Evolutionary conservation across 2,329 filamentous ascomycete species (phyloP).

Genomic region (Mycosphaerella arachidis): DNA sequence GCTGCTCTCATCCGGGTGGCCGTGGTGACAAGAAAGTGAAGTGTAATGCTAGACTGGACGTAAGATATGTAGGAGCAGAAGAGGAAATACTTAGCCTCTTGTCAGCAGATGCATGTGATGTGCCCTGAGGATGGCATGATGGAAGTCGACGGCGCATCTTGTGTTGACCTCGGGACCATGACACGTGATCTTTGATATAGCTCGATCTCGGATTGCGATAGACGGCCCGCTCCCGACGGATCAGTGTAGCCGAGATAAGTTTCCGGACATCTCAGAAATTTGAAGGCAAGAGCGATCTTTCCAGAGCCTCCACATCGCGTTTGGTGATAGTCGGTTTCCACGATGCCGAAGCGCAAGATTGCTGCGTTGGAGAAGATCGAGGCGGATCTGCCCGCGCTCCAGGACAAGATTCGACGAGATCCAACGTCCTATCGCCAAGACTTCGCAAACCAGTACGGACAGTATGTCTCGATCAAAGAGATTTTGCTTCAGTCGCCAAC

Average conservation of each 20-base stretch:
- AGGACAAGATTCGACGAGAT: constrained; percentile 87
- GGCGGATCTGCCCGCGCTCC: constrained; percentile 81
- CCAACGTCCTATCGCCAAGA: constrained; percentile 87
- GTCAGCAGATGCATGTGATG: not conserved
- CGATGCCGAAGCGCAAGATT: constrained; percentile 81
- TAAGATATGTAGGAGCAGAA: not conserved
- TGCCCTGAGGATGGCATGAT: not conserved
- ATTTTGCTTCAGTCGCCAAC: constrained; percentile 83
- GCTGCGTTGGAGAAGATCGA: constrained; percentile 93
- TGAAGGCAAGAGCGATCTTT: not conserved
- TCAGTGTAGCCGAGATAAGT: not conserved
- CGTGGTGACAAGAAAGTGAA: not conserved
- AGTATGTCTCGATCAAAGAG: constrained; percentile 86
- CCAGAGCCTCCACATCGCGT: not conserved
- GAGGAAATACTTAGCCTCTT: not conserved
- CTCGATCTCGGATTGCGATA: not conserved
- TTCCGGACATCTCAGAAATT: not conserved
- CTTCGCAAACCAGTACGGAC: constrained; percentile 80
- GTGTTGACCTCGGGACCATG: not conserved
- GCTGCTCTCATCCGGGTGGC: no score
- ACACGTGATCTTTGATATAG: no score
- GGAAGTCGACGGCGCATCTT: not conserved
- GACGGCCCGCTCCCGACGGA: not conserved
- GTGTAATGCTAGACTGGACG: not conserved
- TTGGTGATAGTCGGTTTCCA: not conserved